A percentile compares a stretch with the other conserved stretches of the same genome.
Conservation (phyloP, 148 eudicot species). For the Camellia sinensis region DNA sequence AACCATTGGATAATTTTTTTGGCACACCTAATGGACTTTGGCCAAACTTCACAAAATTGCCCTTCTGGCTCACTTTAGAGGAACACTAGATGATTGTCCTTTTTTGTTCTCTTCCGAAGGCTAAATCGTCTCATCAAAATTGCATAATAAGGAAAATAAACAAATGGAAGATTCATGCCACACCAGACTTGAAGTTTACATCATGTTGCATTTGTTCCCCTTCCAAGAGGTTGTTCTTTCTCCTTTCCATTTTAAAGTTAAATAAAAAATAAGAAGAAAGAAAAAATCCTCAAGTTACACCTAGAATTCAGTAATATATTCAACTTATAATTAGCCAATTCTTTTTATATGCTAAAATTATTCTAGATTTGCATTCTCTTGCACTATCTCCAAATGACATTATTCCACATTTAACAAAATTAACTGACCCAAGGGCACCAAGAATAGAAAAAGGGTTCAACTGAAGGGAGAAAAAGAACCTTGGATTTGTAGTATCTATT, state of each 20-base stretch:
- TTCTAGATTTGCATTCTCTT: background rate
- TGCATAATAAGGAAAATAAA: too few relatives aligned
- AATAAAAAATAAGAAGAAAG: too few relatives aligned
- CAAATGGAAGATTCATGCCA: too few relatives aligned
- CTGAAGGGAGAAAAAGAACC: too few relatives aligned
- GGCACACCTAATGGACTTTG: background rate
- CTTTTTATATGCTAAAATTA: background rate
- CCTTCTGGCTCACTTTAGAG: background rate
- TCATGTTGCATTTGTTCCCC: too few relatives aligned
- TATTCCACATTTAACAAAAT: background rate
- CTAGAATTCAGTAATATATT: too few relatives aligned
- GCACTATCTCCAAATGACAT: background rate
- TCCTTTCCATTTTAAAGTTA: too few relatives aligned
- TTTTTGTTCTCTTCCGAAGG: background rate
- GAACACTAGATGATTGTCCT: too few relatives aligned
- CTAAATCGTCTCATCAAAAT: background rate
- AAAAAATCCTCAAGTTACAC: background rate
- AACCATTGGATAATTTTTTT: background rate
- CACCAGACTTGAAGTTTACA: too few relatives aligned
- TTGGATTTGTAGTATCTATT: background rate
- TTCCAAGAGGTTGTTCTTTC: background rate
- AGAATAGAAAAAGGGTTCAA: background rate
- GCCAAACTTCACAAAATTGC: background rate
- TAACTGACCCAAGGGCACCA: background rate
- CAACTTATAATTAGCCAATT: too few relatives aligned